Evolutionary conservation across 148 eudicot species (phyloP), one percentile per base, ranked within the genome.

Genomic region (Vaccinium myrtillus): DNA sequence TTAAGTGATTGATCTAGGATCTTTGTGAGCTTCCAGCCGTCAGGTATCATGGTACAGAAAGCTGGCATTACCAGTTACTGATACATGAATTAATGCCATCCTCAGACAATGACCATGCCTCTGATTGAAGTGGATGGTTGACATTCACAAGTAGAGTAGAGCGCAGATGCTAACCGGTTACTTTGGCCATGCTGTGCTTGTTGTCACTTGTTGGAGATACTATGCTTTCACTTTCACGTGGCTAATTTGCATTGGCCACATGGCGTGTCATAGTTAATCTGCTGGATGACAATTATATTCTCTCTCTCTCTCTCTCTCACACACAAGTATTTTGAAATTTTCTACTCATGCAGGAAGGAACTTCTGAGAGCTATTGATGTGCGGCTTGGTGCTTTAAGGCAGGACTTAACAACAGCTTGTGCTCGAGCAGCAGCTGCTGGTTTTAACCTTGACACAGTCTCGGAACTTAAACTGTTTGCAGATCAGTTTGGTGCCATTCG

Each of bases 341-440:
- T 79, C 65, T 77, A 77, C 54, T 83, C 78, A 2, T 82, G 54
- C 92, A 97, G 99, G 96, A 95, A 93, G 89, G 99, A 97, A 85
- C 96, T 97, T 82, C 87, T 97, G 79, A 91, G 94, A 88, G 99
- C 99, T 81, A 95, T 97, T 86, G 99, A 97, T 90, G 92, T 95
- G 79, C 86, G 99, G 89, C 94, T 97, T 75, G 81, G 67, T 83
- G 94, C 98, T 15, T 95, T 93, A 82, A 86, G 88, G 82, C 94
- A 95, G 89, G 98, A 95, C 89, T 89, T 97, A 82, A 86, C 91
- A 30, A 85, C 92, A 76, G 94, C 98, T 78, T 94, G 91, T 82
- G 70, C 77, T 89, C 93, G 92, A 86, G 98, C 98, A 81, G 91
- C 90, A 56, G 91, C 94, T 87, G 99, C 99, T 90, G 99, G 99